phyloP scores from a whole-genome alignment of 805 yeast genomes.

The Candida morakotiae region DNA sequence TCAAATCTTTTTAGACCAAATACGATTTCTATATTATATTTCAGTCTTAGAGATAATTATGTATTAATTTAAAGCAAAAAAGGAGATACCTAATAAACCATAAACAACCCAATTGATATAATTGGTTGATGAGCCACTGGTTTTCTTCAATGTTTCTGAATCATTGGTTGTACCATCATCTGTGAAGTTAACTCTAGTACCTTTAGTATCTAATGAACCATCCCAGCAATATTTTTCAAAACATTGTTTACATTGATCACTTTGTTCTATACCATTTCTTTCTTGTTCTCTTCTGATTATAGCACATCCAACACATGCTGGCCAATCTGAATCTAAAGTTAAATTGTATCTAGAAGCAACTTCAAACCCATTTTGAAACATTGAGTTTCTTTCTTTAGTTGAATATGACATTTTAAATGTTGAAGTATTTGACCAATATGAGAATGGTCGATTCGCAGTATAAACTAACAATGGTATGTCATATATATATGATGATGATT shows the following conservation, averaged over 20 bases:
- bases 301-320: conserved; percentile 80
- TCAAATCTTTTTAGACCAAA: too few species aligned
- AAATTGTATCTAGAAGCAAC: conserved; percentile 61
- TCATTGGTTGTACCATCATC: conserved; percentile 14
- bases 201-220: conserved; percentile 28
- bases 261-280: conserved; percentile 53
- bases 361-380: conserved; percentile 74
- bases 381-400: conserved; percentile 50
- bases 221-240: conserved; percentile 75
- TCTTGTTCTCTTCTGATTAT: conserved; percentile 74
- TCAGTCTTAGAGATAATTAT: too few species aligned
- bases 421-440: conserved; percentile 66
- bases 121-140: not conserved
- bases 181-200: conserved; percentile 22
- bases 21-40: too few species aligned
- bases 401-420: conserved; percentile 64
- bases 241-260: conserved; percentile 68
- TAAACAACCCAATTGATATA: conserved; percentile 1
- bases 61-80: not conserved
- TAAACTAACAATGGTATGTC: conserved; percentile 65
- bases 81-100: not conserved
- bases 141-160: conserved; percentile 5
- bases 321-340: conserved; percentile 66
- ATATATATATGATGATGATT: conserved; percentile 10
- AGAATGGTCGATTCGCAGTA: conserved; percentile 65